A percentile compares a stretch with the other conserved stretches of the same genome.
phyloP scores from a whole-genome alignment of 257 asterid species.

The Solanum chiquidenum region DNA sequence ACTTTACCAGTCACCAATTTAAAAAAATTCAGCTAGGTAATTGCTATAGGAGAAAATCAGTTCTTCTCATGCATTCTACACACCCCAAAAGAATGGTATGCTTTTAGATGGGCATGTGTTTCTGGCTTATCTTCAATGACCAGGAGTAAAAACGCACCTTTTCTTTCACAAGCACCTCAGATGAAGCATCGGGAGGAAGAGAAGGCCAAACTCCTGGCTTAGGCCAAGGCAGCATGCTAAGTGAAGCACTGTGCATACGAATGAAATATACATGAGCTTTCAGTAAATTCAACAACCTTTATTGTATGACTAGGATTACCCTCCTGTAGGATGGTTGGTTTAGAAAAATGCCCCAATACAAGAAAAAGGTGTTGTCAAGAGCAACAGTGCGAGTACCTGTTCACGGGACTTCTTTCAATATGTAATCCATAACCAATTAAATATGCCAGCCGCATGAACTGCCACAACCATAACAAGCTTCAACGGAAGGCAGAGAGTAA shows the following conservation, averaged over 20 bases:
- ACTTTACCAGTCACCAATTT: background rate
- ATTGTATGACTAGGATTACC: constrained; percentile 2
- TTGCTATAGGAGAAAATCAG: background rate
- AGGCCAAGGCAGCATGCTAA: constrained; percentile 99
- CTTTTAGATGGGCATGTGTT: background rate
- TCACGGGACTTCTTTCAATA: constrained; percentile 87
- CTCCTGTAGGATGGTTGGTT: background rate
- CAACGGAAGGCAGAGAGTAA: constrained; percentile 6
- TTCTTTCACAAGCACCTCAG: constrained; percentile 88
- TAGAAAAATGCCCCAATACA: background rate
- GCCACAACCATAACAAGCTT: constrained; percentile 33
- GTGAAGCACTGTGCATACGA: constrained; percentile 66
- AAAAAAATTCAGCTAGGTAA: background rate
- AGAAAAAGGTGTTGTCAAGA: background rate
- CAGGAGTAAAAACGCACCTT: constrained; percentile 44
- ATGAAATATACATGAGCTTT: constrained; percentile 1
- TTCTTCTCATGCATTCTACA: background rate
- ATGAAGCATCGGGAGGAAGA: constrained; percentile 77
- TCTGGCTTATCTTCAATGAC: constrained; percentile 1
- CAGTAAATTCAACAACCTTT: constrained; percentile 11
- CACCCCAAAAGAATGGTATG: background rate
- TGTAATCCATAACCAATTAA: constrained; percentile 84
- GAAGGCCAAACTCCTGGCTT: constrained; percentile 97
- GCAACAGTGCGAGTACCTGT: constrained; percentile 45
- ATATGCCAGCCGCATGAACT: constrained; percentile 97